phyloP scores from a whole-genome alignment of 164 flowering plant species.

The Akebia trifoliata region DNA sequence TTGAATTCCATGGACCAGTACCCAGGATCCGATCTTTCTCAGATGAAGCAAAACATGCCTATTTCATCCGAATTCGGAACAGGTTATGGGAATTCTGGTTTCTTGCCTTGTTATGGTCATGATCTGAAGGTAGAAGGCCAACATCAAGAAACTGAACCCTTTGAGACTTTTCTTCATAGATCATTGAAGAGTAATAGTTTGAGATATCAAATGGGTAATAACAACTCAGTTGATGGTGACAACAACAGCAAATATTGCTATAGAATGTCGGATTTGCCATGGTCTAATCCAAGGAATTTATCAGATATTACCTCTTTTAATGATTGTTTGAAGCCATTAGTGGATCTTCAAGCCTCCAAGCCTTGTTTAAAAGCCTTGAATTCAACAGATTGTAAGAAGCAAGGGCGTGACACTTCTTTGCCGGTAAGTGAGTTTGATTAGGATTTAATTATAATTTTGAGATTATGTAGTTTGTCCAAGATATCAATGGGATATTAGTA shows the following conservation, averaged over 20 bases:
- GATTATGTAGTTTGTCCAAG: too few relatives aligned
- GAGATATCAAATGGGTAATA: slow-evolving; percentile 22
- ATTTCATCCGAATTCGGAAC: slow-evolving; percentile 14
- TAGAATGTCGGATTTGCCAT: slow-evolving; percentile 20
- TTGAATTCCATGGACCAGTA: slow-evolving; percentile 19
- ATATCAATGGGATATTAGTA: too few relatives aligned
- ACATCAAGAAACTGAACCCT: slow-evolving; percentile 16
- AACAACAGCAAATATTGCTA: slow-evolving; percentile 16
- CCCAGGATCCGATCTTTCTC: slow-evolving; percentile 10
- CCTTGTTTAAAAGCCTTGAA: slow-evolving; percentile 22
- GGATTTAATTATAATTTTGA: too few relatives aligned
- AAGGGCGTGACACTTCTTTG: slow-evolving; percentile 24
- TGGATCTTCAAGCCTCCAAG: slow-evolving; percentile 27
- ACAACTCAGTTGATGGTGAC: slow-evolving; percentile 20
- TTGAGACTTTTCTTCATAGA: slow-evolving; percentile 15
- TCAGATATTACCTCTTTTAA: slow-evolving; percentile 28
- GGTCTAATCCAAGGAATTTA: slow-evolving; percentile 29
- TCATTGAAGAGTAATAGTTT: slow-evolving; percentile 13
- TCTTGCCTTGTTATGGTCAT: slow-evolving; percentile 28
- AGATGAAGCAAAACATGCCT: slow-evolving; percentile 15
- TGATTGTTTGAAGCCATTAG: slow-evolving; percentile 27
- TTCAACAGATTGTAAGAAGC: slow-evolving; percentile 31
- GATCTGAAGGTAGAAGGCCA: slow-evolving; percentile 21
- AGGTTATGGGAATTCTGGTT: slow-evolving; percentile 9
- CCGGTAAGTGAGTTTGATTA: slow-evolving; percentile 22